These are phyloP conservation scores for Arthrobotrys conoides DNA, from an alignment of 2,329 filamentous ascomycete species.

Conservation along the genomic window DNA sequence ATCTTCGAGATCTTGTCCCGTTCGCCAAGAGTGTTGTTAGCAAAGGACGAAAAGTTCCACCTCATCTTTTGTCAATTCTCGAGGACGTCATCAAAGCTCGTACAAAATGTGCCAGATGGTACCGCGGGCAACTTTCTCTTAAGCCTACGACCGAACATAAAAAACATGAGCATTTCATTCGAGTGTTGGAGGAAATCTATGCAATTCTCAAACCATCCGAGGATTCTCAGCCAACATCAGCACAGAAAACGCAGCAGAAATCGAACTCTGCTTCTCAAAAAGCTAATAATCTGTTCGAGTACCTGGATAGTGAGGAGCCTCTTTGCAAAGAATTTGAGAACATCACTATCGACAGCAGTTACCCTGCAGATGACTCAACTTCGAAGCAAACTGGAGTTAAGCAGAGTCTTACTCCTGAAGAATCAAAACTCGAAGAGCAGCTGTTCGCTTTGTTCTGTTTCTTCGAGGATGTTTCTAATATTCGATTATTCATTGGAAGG, in stretches of 20 bases:
- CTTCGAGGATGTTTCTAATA: conserved; percentile 11
- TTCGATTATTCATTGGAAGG: conserved; percentile 13
- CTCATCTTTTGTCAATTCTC: conserved; percentile 10
- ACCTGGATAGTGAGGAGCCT: conserved; percentile 13
- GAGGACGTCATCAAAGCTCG: conserved; percentile 29
- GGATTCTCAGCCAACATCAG: neutral
- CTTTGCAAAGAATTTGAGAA: neutral
- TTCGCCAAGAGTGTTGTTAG: conserved; percentile 19
- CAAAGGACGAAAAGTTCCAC: conserved; percentile 14
- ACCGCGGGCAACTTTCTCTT: neutral
- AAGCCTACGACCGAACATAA: neutral
- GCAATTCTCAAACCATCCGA: conserved; percentile 20
- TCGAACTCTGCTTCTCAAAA: neutral
- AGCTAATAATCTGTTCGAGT: conserved; percentile 15
- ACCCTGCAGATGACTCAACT: neutral
- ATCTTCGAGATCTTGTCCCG: conserved; percentile 4
- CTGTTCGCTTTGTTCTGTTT: conserved; percentile 36
- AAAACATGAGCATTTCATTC: conserved; percentile 33
- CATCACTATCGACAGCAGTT: neutral
- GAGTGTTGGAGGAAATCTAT: conserved; percentile 21
- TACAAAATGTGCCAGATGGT: conserved; percentile 35
- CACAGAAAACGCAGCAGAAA: neutral
- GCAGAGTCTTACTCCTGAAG: neutral
- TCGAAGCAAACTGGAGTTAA: neutral
- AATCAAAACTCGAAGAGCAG: conserved; percentile 26